Evolutionary conservation across 345 rosid species (phyloP), one percentile per base, ranked within the genome.

Genomic region (Populus simonii): DNA sequence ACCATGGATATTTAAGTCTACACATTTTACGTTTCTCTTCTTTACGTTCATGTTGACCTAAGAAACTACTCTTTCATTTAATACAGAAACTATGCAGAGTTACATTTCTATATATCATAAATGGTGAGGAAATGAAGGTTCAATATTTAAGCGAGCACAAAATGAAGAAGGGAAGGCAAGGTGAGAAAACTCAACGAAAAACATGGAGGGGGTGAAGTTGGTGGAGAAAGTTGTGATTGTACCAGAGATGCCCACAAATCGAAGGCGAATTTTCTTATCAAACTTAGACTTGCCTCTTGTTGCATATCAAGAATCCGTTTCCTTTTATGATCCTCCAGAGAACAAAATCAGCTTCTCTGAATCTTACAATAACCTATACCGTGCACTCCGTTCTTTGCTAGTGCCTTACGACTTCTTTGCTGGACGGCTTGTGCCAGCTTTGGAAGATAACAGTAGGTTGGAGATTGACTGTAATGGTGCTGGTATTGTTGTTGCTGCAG

Each of bases 401-500:
- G 84, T 76, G 27, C 62, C 80, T 41, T 76, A 80, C 39, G 80
- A 80, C 20, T 80, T 80, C 27, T 23, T 76, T 45, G 83, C 80
- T 12, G 83, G 83, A 13, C 51, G 80, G 29, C 74, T 80, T 13
- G 70, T 68, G 16, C 69, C 69, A 2, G 36, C 75, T 8, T 7
- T 27, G 8, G 75, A 66, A 22, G 73, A 72, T 27, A 23, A 51
- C 17, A 2, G 38, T 20, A 57, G 83, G 6, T 66, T 81, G 12
- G 74, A 80, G 72, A 75, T 80, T 35, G 76, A 76, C 12, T 81
- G 80, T 69, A 76, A 81, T 41, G 73, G 76, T 71, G 73, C 74
- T 9, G 80, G 83, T 22, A 61, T 76, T 59, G 76, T 81, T 4
- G 68, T 72, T 39, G 83, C 80, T 22, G 76, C 71, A 8, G 83